A percentile compares a stretch with the other conserved stretches of the same genome.
Conservation (phyloP, 2,329 filamentous ascomycete species). For the Penicillium polonicum region DNA sequence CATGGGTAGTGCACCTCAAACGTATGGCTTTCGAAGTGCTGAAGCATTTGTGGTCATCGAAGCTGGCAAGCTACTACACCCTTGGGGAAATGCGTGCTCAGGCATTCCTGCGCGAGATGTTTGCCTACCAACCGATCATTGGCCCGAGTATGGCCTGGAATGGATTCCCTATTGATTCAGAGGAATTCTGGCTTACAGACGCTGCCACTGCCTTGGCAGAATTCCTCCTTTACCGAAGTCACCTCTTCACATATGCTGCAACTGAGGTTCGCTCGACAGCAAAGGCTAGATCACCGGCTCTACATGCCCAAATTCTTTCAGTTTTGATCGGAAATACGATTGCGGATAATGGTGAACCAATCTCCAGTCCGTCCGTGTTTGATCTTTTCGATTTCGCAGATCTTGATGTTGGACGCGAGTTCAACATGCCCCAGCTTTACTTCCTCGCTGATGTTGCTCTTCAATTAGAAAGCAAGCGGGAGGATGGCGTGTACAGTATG, state of each 20-base stretch:
- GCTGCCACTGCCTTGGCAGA: constrained; percentile 70
- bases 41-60: constrained; percentile 77
- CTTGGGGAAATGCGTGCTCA: constrained; percentile 76
- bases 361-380: constrained; percentile 74
- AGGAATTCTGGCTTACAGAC: constrained; percentile 67
- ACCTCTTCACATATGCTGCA: constrained; percentile 79
- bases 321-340: constrained; percentile 73
- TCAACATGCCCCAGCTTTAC: constrained; percentile 54
- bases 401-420: constrained; percentile 52
- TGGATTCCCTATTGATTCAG: constrained; percentile 57
- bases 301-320: constrained; percentile 64
- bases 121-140: constrained; percentile 70
- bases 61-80: constrained; percentile 71
- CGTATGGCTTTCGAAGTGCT: constrained; percentile 71
- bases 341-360: constrained; percentile 62
- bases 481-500: constrained; percentile 61
- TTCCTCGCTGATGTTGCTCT: constrained; percentile 68
- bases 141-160: constrained; percentile 72
- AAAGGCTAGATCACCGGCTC: constrained; percentile 66
- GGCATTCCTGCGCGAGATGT: constrained; percentile 75
- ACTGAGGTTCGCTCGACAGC: constrained; percentile 79
- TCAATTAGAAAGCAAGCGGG: constrained; percentile 59
- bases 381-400: constrained; percentile 92
- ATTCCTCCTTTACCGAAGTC: constrained; percentile 73
- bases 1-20: constrained; percentile 69